Base-by-base conservation (phyloP, 202 grass and related monocot species). In the Hordeum pubiflorum region DNA sequence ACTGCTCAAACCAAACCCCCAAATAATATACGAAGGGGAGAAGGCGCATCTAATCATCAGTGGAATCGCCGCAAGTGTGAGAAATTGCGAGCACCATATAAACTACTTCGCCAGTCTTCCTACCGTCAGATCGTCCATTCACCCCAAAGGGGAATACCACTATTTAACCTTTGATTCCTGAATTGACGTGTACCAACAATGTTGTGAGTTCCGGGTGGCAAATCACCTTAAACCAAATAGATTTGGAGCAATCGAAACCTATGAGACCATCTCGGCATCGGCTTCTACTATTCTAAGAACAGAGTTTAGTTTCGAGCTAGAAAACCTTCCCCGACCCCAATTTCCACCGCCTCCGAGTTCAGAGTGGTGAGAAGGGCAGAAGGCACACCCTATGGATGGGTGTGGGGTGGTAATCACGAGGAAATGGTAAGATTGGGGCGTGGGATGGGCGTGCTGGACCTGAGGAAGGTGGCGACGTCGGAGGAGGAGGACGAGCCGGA, bases 391-490 rank as follows among this genome's bases (percentile, higher is more conserved):
- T 7, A 44, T 52, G 59, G 32, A 58, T 7, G 54, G 24, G 69
- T 0, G 55, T 34, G 77, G 14, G 44, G 6, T 17, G 46, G 14
- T 50, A 50, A 50, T 50, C 46, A 50, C 46, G 14, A 72, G 37
- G 64, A 73, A 74, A 72, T 58, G 13, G 24, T 50, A 43, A 23
- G 0, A 36, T 18, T 37, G 20, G 57, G 41, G 23, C 8, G 33
- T 38, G 52, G 72, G 32, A 58, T 7, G 60, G 24, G 69, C 2
- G 56, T 34, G 77, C 50, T 77, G 52, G 61, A 88, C 86, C 89
- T 90, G 65, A 89, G 82, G 77, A 84, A 83, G 24, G 86, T 81
- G 8, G 94, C 90, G 80, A 86, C 88, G 57, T 64, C 58, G 78
- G 86, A 87, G 43, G 79, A 86, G 66, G 79, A 80, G 54, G 86